These are phyloP conservation scores for Ophiostoma australiae DNA, from an alignment of 2,329 filamentous ascomycete genomes.

Conservation along the genomic window DNA sequence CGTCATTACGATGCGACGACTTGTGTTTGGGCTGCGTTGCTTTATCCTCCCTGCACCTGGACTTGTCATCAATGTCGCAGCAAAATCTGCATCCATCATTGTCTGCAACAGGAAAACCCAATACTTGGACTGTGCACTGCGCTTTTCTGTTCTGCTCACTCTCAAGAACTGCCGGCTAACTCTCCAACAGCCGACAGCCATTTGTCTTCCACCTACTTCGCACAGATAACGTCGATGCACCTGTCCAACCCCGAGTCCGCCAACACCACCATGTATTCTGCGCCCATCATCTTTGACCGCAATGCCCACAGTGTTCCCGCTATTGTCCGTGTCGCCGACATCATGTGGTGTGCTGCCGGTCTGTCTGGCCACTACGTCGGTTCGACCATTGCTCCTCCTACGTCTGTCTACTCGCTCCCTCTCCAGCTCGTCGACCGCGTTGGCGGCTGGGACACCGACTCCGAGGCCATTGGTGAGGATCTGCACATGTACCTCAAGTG, in stretches of 20 bases:
- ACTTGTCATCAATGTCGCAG: neutral
- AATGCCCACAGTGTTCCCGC: slow-evolving; percentile 64
- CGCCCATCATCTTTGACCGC: slow-evolving; percentile 68
- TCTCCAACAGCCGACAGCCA: slow-evolving; percentile 60
- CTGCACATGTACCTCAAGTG: slow-evolving; percentile 75
- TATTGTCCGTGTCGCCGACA: slow-evolving; percentile 65
- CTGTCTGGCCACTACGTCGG: slow-evolving; percentile 62
- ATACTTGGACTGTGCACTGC: neutral
- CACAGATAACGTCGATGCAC: slow-evolving; percentile 60
- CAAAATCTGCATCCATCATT: neutral
- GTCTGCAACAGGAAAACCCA: neutral
- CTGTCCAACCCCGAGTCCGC: slow-evolving; percentile 54
- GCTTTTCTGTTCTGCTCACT: neutral
- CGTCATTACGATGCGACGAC: neutral
- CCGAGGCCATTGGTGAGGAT: slow-evolving; percentile 69
- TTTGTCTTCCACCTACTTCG: slow-evolving; percentile 63
- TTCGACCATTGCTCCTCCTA: slow-evolving; percentile 63
- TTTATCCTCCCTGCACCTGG: neutral
- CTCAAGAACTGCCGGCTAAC: neutral
- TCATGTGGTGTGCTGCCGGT: slow-evolving; percentile 67
- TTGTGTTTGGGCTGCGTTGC: neutral
- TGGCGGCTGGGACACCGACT: slow-evolving; percentile 66
- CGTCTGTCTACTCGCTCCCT: slow-evolving; percentile 67
- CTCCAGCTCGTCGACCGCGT: slow-evolving; percentile 63
- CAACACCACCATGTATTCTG: slow-evolving; percentile 60